A percentile compares a stretch with the other conserved stretches of the same genome.
Conservation (phyloP, 352 stramenopile genomes). For the Phytophthora chlamydospora region DNA sequence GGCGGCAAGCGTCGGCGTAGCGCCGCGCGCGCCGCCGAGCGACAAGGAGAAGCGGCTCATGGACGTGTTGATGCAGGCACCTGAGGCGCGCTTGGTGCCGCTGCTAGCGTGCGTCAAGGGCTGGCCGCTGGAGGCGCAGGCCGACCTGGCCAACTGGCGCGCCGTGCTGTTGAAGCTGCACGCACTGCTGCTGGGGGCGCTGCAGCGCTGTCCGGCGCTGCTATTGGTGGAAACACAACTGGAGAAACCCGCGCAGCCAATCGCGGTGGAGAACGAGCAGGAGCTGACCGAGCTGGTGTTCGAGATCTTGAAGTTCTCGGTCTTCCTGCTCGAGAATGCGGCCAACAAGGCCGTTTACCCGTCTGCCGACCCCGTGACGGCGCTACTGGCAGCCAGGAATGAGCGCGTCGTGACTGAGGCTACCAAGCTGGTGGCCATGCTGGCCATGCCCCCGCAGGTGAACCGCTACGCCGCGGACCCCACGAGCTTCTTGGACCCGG, state of each 20-base stretch:
- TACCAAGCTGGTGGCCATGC: conserved; percentile 74
- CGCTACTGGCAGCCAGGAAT: conserved; percentile 67
- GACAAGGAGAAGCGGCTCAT: conserved; percentile 67
- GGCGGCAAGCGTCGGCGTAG: conserved; percentile 23
- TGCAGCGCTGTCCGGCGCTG: conserved; percentile 49
- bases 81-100: conserved; percentile 49
- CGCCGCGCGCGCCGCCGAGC: conserved; percentile 46
- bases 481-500: conserved; percentile 50
- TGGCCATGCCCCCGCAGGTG: conserved; percentile 68
- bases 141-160: conserved; percentile 75
- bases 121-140: conserved; percentile 85
- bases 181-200: conserved; percentile 45
- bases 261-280: conserved; percentile 35
- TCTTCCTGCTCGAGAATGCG: conserved; percentile 81
- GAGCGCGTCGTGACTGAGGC: conserved; percentile 75
- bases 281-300: conserved; percentile 63
- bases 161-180: conserved; percentile 65
- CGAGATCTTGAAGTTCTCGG: conserved; percentile 76
- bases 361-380: conserved; percentile 54
- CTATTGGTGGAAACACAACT: conserved; percentile 41
- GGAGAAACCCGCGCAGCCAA: conserved; percentile 22
- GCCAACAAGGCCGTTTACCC: conserved; percentile 80
- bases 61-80: conserved; percentile 59
- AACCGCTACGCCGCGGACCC: conserved; percentile 72
- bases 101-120: conserved; percentile 73